These are phyloP conservation scores for Rosa multiflora DNA, from an alignment of 306 rosid genomes.

Conservation along the genomic window DNA sequence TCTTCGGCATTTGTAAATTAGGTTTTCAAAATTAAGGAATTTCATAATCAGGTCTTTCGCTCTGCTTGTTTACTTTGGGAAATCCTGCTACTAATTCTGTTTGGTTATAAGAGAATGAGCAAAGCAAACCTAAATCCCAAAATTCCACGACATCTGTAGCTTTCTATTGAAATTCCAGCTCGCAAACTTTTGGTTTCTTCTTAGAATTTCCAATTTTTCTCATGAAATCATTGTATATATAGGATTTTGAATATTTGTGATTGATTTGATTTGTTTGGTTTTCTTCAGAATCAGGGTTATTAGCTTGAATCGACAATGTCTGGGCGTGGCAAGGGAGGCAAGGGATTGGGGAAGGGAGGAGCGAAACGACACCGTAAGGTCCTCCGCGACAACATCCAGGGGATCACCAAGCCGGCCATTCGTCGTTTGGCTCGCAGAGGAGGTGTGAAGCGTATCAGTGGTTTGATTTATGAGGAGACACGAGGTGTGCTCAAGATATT, in stretches of 20 bases:
- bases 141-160: background rate
- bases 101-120: background rate
- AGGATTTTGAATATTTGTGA: too few species aligned
- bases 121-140: background rate
- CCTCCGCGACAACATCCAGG: slow-evolving; percentile 31
- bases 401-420: slow-evolving; percentile 21
- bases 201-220: too few species aligned
- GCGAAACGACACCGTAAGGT: slow-evolving; percentile 35
- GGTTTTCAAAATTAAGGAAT: background rate
- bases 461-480: too few species aligned
- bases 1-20: background rate
- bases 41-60: background rate
- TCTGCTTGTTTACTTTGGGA: too few species aligned
- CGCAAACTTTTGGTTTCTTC: background rate
- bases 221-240: too few species aligned
- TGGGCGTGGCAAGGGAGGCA: slow-evolving; percentile 36
- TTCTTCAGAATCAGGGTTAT: background rate
- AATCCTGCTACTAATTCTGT: background rate
- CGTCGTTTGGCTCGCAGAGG: slow-evolving; percentile 26
- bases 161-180: background rate
- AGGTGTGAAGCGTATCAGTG: slow-evolving; percentile 26
- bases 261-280: background rate
- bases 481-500: too few species aligned
- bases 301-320: slow-evolving; percentile 12
- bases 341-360: slow-evolving; percentile 33